Evolutionary conservation across 495 filamentous ascomycete genomes (phyloP), one percentile per base, ranked within the genome.

Genomic region (Hyaloscypha variabilis): DNA sequence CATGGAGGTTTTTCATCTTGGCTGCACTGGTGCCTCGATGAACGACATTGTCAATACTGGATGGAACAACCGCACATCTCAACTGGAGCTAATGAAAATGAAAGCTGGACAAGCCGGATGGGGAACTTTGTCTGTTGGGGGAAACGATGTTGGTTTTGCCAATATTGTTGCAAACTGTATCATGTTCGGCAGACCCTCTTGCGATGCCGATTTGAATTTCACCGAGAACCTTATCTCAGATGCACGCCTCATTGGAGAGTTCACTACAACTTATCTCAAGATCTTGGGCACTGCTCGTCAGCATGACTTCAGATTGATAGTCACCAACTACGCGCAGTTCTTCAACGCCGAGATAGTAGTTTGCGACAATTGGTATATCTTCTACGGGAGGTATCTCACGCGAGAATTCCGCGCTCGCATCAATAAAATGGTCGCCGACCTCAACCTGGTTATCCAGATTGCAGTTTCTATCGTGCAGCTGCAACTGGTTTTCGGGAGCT

Each of bases 111-210:
- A 63, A 23, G 61, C 67, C 13, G 62, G 50, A 30, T 73, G 71
- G 67, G 79, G 78, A 1, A 76, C 80, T 4, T 62, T 83, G 11
- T 77, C 77, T 30, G 71, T 83, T 30, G 80, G 79, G 25, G 81
- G 81, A 17, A 82, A 83, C 67, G 80, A 83, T 69, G 74, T 82
- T 29, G 80, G 77, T 65, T 83, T 83, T 70, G 79, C 78, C 67
- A 72, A 74, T 55, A 74, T 82, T 30, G 74, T 83, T 49, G 79
- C 78, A 62, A 74, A 77, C 14, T 83, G 81, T 64, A 73, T 83
- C n/a, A 77, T 81, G 69, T 77, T 75, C 69, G 75, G 59, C 24
- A 14, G 71, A 55, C 74, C 76, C 21, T 76, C 77, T 4, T 81
- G 79, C 66, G 76, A 78, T 62, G 23, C 68, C 2, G 76, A 78